A percentile compares a stretch with the other conserved stretches of the same genome.
Evolutionary conservation across 2,329 filamentous ascomycete genomes (phyloP).

Genomic region (Chrysoporthe austroafricana): DNA sequence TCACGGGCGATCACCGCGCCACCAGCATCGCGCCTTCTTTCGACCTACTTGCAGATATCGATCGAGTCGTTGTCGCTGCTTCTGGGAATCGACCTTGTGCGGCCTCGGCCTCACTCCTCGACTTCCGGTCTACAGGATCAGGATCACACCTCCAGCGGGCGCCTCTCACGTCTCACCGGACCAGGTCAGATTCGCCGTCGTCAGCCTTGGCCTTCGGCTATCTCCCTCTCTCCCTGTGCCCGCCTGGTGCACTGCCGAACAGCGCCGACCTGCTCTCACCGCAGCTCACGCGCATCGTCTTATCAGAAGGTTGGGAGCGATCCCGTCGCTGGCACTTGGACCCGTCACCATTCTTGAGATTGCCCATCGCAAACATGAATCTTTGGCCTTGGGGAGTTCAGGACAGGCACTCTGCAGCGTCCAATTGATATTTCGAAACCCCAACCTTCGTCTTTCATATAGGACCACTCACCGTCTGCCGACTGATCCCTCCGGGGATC

Average conservation of each 20-base stretch:
- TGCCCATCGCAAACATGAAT: slow-evolving; percentile 20
- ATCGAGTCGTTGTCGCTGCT: not conserved
- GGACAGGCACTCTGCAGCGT: slow-evolving; percentile 20
- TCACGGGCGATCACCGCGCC: not conserved
- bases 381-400: slow-evolving; percentile 9
- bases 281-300: slow-evolving; percentile 1
- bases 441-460: not conserved
- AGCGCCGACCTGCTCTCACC: not conserved
- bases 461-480: not conserved
- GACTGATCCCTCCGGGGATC: not conserved
- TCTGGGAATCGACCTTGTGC: not conserved
- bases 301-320: not conserved
- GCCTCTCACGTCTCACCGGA: not conserved
- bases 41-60: not conserved
- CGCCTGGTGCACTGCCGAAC: not conserved
- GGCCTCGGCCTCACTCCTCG: not conserved
- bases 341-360: not conserved
- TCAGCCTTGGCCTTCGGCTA: not conserved
- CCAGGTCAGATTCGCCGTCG: not conserved
- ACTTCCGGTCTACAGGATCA: not conserved
- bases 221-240: not conserved
- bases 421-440: slow-evolving; percentile 9
- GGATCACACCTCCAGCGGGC: not conserved
- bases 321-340: not conserved
- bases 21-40: slow-evolving; percentile 14